Evolutionary conservation across 2,329 filamentous ascomycete genomes (phyloP), one percentile per base, ranked within the genome.

Genomic region (Cytospora leucostoma): DNA sequence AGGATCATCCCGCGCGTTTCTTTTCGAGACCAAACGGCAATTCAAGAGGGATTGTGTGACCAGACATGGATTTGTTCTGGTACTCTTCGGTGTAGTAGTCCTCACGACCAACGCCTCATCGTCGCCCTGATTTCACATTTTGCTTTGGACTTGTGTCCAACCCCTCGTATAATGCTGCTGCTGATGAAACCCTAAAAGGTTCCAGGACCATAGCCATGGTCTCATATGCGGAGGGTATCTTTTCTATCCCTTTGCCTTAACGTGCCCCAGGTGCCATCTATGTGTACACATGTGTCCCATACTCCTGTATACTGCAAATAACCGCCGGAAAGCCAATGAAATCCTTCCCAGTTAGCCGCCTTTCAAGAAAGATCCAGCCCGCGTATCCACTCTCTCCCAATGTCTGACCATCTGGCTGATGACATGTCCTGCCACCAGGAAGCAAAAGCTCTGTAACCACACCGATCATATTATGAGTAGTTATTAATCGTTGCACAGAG

Each of bases 301-400:
- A 47, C 44, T 50, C 44, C 44, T 21, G 44, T 47, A 47, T 19
- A 56, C 62, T 64, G 61, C 56, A 63, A 21, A 65, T 58, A 64
- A 40, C 61, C 51, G 35, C 13, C 53, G 52, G 15, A 44, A 27
- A 35, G 13, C 19, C 40, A 61, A 47, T 32, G 17, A 49, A 49
- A 4, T 11, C n/a, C 44, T 21, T 49, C 27, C 58, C 53, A 13
- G n/a, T 57, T 61, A 59, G 57, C 58, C 59, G 53, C 52, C 40
- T 35, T 32, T 51, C 52, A 38, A 53, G 47, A 56, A 58, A 57
- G 61, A 32, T 27, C 61, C 61, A 61, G 47, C 56, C 64, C 34
- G 19, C 38, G 37, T 65, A 27, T 21, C 52, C 52, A 21, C 13
- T 19, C 47, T 17, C 11, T n/a, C 32, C 38, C 21, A 19, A 34